Evolutionary conservation across 108 stramenopile genomes (phyloP), one percentile per base, ranked within the genome.

Genomic region (Aureococcus anophagefferens): DNA sequence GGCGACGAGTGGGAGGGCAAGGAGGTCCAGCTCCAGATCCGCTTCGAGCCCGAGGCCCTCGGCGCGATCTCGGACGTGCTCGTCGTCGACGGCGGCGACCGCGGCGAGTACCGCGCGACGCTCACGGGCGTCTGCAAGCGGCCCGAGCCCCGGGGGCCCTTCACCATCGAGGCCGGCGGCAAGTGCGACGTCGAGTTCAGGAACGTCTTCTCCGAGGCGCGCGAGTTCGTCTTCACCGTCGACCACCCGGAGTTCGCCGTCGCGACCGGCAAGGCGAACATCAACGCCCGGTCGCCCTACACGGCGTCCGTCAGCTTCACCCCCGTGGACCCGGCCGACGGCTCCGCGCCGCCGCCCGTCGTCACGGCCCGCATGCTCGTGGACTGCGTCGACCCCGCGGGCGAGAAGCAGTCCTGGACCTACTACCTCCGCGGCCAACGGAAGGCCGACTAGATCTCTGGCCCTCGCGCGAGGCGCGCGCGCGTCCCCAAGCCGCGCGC

Each of bases 131-230:
- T 66, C 13, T 87, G 86, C 75, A 63, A 51, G 30, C 80, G 83
- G 29, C 80, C 83, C 1, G 35, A 83, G 36, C 86, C 86, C 0
- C 68, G 73, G 68, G 84, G 85, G 0, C 85, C 85, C 33, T 84
- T 79, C 70, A 33, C 31, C 5, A 21, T 84, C n/a, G 75, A 78
- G 0, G 30, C 62, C 15, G 75, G 36, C 14, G 63, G 35, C 0
- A 65, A 31, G 0, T 33, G n/a, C 17, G 73, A 35, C 37, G 77
- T 86, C 35, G 70, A 76, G 30, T 84, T 86, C 82, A 68, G 80
- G 13, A 86, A 86, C 62, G 79, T 84, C 36, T 86, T 86, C 69
- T 67, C 46, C 40, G 46, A 35, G 34, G 65, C 83, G 21, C 51
- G 46, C 64, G 79, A 82, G 40, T 86, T 82, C 80, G 31, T 44